phyloP scores from a whole-genome alignment of 2,329 filamentous ascomycete species.

The Cercospora sojina region DNA sequence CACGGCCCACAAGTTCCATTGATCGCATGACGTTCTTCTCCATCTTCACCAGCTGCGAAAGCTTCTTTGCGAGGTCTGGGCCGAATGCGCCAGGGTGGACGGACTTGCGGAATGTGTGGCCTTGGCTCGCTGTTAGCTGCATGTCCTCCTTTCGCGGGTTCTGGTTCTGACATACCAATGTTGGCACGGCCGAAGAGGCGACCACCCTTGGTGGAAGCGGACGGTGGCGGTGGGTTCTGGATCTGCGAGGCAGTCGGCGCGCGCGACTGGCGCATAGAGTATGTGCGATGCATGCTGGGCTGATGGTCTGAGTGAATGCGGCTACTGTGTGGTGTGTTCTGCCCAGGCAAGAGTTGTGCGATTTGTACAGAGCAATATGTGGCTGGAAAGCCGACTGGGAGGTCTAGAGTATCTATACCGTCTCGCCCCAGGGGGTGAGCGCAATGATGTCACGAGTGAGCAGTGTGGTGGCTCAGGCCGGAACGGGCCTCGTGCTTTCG shows the following conservation, averaged over 20 bases:
- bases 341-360: neutral
- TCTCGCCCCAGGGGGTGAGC: neutral
- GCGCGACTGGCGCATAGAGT: slow-evolving; percentile 96
- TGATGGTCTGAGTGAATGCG: neutral
- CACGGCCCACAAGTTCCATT: slow-evolving; percentile 88
- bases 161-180: slow-evolving; percentile 64
- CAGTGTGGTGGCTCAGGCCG: neutral
- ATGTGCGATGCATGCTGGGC: slow-evolving; percentile 86
- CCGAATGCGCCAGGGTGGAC: slow-evolving; percentile 70
- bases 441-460: slow-evolving; percentile 1
- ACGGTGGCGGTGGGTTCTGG: slow-evolving; percentile 88
- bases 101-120: slow-evolving; percentile 70
- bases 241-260: slow-evolving; percentile 89
- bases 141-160: neutral
- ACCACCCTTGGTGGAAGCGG: slow-evolving; percentile 85
- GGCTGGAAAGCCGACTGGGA: neutral
- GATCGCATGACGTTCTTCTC: slow-evolving; percentile 99
- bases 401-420: neutral
- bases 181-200: slow-evolving; percentile 84
- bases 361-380: slow-evolving; percentile 1
- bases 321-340: neutral
- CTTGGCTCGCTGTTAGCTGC: slow-evolving; percentile 41
- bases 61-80: slow-evolving; percentile 93
- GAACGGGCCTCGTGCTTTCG: slow-evolving; percentile 4
- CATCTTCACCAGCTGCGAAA: slow-evolving; percentile 98